phyloP scores from a whole-genome alignment of 108 stramenopile genomes.

The Mayamaea pseudoterrestris region DNA sequence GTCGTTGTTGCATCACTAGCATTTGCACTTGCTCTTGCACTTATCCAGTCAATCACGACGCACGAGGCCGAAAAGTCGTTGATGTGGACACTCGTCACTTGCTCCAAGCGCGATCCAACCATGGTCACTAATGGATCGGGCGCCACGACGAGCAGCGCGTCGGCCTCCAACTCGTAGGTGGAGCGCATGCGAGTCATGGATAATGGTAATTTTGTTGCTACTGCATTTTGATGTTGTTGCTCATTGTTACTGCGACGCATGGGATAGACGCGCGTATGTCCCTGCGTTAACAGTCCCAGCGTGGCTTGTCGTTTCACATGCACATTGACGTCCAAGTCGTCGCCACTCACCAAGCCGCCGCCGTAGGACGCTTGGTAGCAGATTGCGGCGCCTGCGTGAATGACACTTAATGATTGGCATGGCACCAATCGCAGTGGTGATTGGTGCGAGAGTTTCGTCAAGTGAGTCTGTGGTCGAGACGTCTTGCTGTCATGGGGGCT shows the following conservation, averaged over 20 bases:
- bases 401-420: conserved; percentile 13
- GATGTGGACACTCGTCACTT: conserved; percentile 17
- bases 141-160: conserved; percentile 29
- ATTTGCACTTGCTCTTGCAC: too few species aligned
- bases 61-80: conserved; percentile 17
- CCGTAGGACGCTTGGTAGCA: conserved; percentile 61
- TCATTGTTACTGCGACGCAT: conserved; percentile 10
- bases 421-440: conserved; percentile 39
- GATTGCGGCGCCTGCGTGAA: conserved; percentile 34
- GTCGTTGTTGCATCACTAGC: neutral
- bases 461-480: too few species aligned
- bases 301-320: conserved; percentile 37
- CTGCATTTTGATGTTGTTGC: conserved; percentile 7
- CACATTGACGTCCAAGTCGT: conserved; percentile 29
- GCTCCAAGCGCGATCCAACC: too few species aligned
- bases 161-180: conserved; percentile 15
- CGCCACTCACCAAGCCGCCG: conserved; percentile 68
- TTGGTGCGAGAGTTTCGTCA: conserved; percentile 36
- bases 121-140: conserved; percentile 55
- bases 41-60: conserved; percentile 46
- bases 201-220: neutral
- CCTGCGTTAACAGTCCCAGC: conserved; percentile 61
- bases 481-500: too few species aligned
- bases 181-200: conserved; percentile 15
- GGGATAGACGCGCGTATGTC: conserved; percentile 50